Evolutionary conservation across 768 basidiomycete genomes (phyloP), one percentile per base, ranked within the genome.

Genomic region (Leccinum variicolor): DNA sequence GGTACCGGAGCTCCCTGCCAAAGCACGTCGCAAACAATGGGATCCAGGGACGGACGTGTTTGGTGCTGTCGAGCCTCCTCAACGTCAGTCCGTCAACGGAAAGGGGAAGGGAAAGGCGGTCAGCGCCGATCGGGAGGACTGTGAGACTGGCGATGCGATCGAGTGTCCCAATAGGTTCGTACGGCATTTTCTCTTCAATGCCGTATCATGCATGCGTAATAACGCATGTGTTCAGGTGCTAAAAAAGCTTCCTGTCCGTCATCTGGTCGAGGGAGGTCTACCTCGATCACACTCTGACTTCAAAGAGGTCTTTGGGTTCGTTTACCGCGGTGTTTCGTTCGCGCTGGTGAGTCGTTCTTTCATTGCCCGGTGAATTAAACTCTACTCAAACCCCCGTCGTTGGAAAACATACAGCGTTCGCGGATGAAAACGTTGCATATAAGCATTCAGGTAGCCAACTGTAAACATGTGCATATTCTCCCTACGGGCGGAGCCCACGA

Each of bases 161-260:
- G 86, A 89, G 72, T 80, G 76, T 62, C 74, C 77, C 6, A 89
- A 88, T 65, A 89, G 85, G 69, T 78, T 77, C 59, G 87, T 88
- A 60, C 64, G 79, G 70, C 49, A 9, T 41, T 55, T 29, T 49
- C 17, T 21, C n/a, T 19, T 25, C 7, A 19, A 36, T 36, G 3
- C 36, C 15, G 2, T 28, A 21, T 57, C 14, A 25, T 7, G 23
- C 34, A n/a, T n/a, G n/a, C n/a, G n/a, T n/a, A n/a, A n/a, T n/a
- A n/a, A n/a, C n/a, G n/a, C n/a, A n/a, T n/a, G n/a, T n/a, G n/a
- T n/a, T n/a, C n/a, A n/a, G n/a, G n/a, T n/a, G n/a, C n/a, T n/a
- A n/a, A n/a, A n/a, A n/a, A n/a, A n/a, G n/a, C n/a, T n/a, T n/a
- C n/a, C n/a, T n/a, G n/a, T n/a, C n/a, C n/a, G n/a, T n/a, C n/a